Evolutionary conservation across 1,284 basidiomycete genomes (phyloP), one percentile per base, ranked within the genome.

Genomic region (Irpex sp.): DNA sequence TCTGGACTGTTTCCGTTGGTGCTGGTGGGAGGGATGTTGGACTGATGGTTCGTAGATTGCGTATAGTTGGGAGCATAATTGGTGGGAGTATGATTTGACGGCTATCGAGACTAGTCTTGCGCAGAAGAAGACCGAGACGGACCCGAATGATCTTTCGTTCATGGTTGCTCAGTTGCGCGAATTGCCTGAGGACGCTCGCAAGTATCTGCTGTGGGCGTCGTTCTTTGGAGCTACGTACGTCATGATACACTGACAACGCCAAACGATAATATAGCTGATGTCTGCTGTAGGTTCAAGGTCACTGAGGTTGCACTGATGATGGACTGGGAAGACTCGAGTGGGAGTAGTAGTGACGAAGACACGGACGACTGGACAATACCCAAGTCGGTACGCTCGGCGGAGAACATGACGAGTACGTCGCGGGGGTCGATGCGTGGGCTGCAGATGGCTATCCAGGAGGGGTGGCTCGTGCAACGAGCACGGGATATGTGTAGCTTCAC

Each of bases 401-500:
- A 63, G 75, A 80, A 58, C 69, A 72, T 56, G 55, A 61, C 72
- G 2, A 75, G 70, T 28, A 75, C 75, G 59, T 75, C 80, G n/a
- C 80, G 83, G 48, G 79, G 78, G 23, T 87, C 86, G 2, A 87
- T 89, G 77, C 81, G 82, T 16, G 87, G 87, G 2, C 74, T 88
- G 45, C 87, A 89, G 68, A 72, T 78, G 16, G 87, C 86, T 1
- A 79, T 88, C 18, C 74, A 82, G 4, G 87, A 89, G 69, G 87
- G 87, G 1, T 89, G 86, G 86, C 75, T 89, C 3, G 81, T 87
- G 12, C 85, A 87, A 64, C 74, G 85, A 53, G 87, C 85, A 1
- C 76, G 87, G 33, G 87, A 89, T 66, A 87, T 88, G 85, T 88
- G 86, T 71, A 84, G 81, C 65, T 89, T 88, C 72, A 77, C 86